Evolutionary conservation across 495 filamentous ascomycete species (phyloP).

Genomic region (Neurospora discreta): DNA sequence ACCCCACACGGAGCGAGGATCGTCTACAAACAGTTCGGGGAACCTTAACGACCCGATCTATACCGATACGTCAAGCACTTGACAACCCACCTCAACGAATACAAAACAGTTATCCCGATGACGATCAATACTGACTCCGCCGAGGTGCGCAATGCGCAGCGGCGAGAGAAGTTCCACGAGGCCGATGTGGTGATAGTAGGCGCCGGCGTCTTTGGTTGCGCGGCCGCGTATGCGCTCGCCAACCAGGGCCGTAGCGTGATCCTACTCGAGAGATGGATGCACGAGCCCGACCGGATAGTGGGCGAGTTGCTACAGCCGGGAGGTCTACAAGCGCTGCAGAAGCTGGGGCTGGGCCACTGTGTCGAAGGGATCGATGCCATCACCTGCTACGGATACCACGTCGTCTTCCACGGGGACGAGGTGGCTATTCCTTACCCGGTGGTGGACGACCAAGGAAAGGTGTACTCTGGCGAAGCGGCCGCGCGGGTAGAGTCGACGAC

Average conservation of each 20-base stretch:
- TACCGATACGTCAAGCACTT: not conserved
- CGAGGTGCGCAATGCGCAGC: constrained; percentile 26
- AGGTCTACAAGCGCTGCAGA: constrained; percentile 68
- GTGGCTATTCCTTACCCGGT: constrained; percentile 68
- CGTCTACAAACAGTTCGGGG: not conserved
- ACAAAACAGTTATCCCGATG: not conserved
- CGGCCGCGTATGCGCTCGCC: constrained; percentile 68
- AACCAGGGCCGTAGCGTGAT: constrained; percentile 83
- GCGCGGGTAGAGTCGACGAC: constrained; percentile 7
- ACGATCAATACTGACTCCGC: constrained; percentile 9
- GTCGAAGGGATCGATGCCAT: constrained; percentile 86
- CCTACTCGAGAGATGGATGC: constrained; percentile 78
- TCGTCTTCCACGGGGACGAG: constrained; percentile 67
- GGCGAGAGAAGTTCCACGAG: constrained; percentile 33
- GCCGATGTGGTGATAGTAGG: constrained; percentile 82
- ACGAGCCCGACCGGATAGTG: constrained; percentile 93
- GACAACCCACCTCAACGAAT: not conserved
- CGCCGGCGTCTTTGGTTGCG: constrained; percentile 81
- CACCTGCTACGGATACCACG: constrained; percentile 70
- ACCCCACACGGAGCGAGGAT: not conserved
- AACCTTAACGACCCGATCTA: not conserved
- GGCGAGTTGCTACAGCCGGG: constrained; percentile 93
- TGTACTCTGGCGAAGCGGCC: constrained; percentile 1
- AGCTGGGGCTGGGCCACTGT: constrained; percentile 69
- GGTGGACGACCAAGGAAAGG: constrained; percentile 19